Base-by-base conservation (phyloP, 1,284 basidiomycete species). In the Trichosporon sp. region DNA sequence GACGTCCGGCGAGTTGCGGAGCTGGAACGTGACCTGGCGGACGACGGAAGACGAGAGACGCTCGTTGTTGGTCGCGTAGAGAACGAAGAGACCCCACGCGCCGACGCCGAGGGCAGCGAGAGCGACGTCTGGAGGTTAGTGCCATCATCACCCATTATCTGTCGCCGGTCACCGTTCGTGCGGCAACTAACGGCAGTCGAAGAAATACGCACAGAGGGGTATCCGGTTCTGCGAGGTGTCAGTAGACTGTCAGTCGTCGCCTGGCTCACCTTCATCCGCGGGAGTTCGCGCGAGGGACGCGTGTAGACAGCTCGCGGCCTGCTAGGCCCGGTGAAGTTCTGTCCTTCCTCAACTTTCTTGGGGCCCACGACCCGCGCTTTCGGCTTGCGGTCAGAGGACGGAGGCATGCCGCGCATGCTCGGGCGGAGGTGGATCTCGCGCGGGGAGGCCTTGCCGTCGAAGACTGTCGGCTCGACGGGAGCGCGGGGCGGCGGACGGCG, bases 31-130 rank as follows among this genome's bases (percentile, higher is more conserved):
- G 37, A 84, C 77, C 71, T 82, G 81, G 26, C 82, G 75, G 35
- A 84, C 69, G 46, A 81, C 82, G 11, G 81, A 82, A 0, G 83
- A 84, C 0, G 82, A 78, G 32, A 83, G 76, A 21, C 83, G 81
- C 77, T 84, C 83, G 81, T 76, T 21, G 59, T 26, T 40, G 16
- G 83, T 84, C 43, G 82, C 83, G 69, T 84, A 80, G 1, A 84
- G 74, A 38, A 84, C 69, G 74, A 84, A 84, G 4, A 78, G 71
- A 19, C 78, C 81, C 82, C 83, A 84, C 3, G 75, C 76, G 43
- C 78, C 75, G 1, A 83, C 51, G 19, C 80, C 82, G 0, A 81
- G 69, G 4, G 77, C 48, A 11, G 77, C 81, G 1, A 83, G 68
- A 0, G 75, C 76, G 35, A 82, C 67, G 69, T 78, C 82, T 84